These are phyloP conservation scores for Solanum tacnaense DNA, from an alignment of 257 asterid species.

Conservation along the genomic window DNA sequence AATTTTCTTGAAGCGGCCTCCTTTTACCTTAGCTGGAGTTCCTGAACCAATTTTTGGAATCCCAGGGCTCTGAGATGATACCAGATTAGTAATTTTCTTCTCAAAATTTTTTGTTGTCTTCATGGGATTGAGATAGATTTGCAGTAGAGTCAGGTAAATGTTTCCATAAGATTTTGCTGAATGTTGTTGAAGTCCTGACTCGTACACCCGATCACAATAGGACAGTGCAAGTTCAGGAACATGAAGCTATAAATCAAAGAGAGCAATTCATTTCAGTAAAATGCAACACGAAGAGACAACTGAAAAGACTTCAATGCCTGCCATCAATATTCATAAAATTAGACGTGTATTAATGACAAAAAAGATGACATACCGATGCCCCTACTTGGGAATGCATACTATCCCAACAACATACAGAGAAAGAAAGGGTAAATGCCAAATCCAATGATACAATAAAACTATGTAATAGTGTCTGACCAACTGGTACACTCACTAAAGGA, in stretches of 20 bases:
- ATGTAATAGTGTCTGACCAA: neutral
- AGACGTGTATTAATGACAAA: neutral
- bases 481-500: neutral
- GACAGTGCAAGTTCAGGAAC: constrained; percentile 90
- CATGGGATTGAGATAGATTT: constrained; percentile 80
- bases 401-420: neutral
- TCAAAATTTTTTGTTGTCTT: constrained; percentile 74
- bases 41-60: constrained; percentile 38
- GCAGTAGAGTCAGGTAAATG: constrained; percentile 81
- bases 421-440: neutral
- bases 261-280: neutral
- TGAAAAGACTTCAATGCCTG: neutral
- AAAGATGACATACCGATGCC: neutral
- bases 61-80: constrained; percentile 44
- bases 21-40: constrained; percentile 31
- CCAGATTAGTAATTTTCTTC: constrained; percentile 54
- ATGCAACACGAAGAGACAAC: neutral
- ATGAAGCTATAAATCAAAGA: constrained; percentile 45
- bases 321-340: neutral
- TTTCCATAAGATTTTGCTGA: constrained; percentile 62
- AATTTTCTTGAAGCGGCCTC: constrained; percentile 51
- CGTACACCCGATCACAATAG: constrained; percentile 86
- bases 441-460: neutral
- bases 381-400: neutral
- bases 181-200: constrained; percentile 48